Conservation (phyloP, 179 eudicot genomes). For the Silene vulgaris region DNA sequence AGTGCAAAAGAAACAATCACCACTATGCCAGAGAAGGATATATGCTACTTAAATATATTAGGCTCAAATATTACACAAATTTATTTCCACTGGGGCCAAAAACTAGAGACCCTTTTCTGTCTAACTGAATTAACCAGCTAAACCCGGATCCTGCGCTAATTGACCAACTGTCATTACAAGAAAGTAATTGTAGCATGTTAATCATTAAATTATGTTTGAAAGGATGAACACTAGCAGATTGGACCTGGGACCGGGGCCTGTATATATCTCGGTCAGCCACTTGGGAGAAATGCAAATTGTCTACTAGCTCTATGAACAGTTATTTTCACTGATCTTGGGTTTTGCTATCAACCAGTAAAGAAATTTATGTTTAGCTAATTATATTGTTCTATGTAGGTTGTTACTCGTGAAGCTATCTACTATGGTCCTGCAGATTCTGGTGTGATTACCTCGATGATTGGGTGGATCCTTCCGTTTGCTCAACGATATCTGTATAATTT, state of each 20-base stretch:
- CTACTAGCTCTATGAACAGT: not conserved
- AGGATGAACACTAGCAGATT: not conserved
- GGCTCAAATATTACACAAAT: no score
- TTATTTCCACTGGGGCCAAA: not conserved
- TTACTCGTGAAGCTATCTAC: conserved; percentile 78
- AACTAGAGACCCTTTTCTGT: not conserved
- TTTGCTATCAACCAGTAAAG: not conserved
- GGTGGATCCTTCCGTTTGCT: conserved; percentile 86
- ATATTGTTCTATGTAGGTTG: conserved; percentile 47
- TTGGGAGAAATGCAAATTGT: not conserved
- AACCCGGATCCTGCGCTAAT: not conserved
- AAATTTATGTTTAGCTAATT: conserved; percentile 1
- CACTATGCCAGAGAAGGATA: no score
- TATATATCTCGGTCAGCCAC: not conserved
- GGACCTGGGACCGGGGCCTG: not conserved
- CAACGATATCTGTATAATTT: conserved; percentile 70
- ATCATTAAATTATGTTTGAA: not conserved
- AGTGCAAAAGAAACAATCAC: not conserved
- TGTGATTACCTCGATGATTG: conserved; percentile 54
- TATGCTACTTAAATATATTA: no score
- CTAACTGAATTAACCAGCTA: not conserved
- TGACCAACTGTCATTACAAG: not conserved
- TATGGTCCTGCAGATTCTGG: conserved; percentile 57
- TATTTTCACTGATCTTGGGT: not conserved
- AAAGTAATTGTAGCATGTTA: not conserved